A percentile compares a stretch with the other conserved stretches of the same genome.
Conservation (phyloP, 306 rosid species). For the Castanea sativa region DNA sequence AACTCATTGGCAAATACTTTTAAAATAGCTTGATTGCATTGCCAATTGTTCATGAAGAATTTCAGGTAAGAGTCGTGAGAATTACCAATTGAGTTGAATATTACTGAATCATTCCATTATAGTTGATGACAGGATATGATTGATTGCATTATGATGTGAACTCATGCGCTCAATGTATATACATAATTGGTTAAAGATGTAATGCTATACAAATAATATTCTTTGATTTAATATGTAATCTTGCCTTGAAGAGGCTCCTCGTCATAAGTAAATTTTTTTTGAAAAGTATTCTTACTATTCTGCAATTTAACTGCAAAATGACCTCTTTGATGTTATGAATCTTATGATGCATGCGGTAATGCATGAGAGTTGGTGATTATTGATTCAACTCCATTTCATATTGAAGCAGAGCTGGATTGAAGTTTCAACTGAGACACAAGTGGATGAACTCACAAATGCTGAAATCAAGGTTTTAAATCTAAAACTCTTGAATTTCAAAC, state of each 20-base stretch:
- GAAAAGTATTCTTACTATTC: too few species aligned
- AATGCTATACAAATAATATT: neutral
- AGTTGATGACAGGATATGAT: neutral
- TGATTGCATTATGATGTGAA: neutral
- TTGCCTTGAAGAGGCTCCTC: neutral
- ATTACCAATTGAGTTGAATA: neutral
- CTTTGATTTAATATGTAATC: neutral
- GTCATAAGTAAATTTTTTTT: too few species aligned
- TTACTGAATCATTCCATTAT: neutral
- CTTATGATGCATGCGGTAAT: constrained; percentile 4
- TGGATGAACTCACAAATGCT: constrained; percentile 78
- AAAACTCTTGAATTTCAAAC: constrained; percentile 58
- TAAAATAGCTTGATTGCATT: neutral
- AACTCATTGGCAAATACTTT: neutral
- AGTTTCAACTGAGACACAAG: constrained; percentile 74
- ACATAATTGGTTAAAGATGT: neutral
- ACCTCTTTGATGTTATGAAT: constrained; percentile 5
- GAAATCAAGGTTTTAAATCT: constrained; percentile 50
- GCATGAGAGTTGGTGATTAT: neutral
- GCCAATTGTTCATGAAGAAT: neutral
- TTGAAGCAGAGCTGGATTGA: constrained; percentile 88
- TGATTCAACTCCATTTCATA: constrained; percentile 40
- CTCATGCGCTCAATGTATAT: neutral
- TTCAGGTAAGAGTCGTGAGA: neutral
- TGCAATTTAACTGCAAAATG: neutral